Base-by-base conservation (phyloP, 2,329 filamentous ascomycete species). In the Alternaria angustiovoidea region DNA sequence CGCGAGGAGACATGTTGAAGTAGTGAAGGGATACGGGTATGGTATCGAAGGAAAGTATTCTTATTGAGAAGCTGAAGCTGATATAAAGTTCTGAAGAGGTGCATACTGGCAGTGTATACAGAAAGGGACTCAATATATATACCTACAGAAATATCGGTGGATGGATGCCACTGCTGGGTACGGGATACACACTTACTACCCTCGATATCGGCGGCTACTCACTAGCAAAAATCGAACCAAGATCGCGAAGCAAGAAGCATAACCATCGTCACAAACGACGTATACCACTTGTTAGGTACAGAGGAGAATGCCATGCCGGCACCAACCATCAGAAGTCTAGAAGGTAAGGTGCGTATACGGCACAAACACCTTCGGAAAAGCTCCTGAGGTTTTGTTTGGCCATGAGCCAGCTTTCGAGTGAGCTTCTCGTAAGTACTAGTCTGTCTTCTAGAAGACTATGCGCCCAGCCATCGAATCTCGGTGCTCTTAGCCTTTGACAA, bases 1-100 rank as follows among this genome's bases (percentile, higher is more conserved):
- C 62, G 26, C 57, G 63, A 11, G 64, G 67, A 39, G 64, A 32
- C 64, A 68, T 71, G 9, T 7, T 30, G 12, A 8, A 24, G 24
- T 32, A 36, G 5, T 16, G 41, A 54, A n/a, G n/a, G 18, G 41
- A 9, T 51, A 24, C 22, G 16, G n/a, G 28, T 18, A 47, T 18
- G 43, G 2, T n/a, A 47, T 48, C 0, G n/a, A 14, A 32, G 28
- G 9, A 39, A 39, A 11, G n/a, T 39, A 39, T 39, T 20, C 36
- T 20, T 39, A 20, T 11, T 3, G n/a, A 39, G 36, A 38, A 8
- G 7, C 3, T 38, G 36, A 38, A 38, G 6, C 36, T 38, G 36
- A 6, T 38, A 12, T 6, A 8, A 8, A 38, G 16, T n/a, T 7
- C 16, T 18, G 6, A 38, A 38, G 6, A 38, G 7, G 6, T 38